phyloP scores from a whole-genome alignment of 176 grass and related monocot genomes.

The Hordeum vulgare region DNA sequence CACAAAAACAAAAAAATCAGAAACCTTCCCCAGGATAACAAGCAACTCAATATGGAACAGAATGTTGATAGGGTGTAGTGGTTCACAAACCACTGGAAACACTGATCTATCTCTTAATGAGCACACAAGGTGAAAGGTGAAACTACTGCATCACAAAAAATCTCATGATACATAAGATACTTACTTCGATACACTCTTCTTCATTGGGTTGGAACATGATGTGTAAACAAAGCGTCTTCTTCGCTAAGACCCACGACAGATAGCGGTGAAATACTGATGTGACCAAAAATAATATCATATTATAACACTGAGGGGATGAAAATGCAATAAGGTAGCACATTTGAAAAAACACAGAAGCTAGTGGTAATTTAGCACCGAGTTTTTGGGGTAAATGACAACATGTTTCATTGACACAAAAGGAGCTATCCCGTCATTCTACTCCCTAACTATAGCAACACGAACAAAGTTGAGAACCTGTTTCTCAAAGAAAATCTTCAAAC shows the following conservation, averaged over 20 bases:
- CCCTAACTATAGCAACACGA: neutral
- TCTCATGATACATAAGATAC: neutral
- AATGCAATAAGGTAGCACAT: neutral
- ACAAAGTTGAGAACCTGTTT: neutral
- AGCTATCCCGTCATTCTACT: neutral
- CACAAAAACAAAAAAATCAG: neutral
- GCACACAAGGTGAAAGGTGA: neutral
- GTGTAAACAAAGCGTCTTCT: slow-evolving; percentile 77
- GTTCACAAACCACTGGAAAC: neutral
- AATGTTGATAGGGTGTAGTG: neutral
- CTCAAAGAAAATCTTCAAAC: neutral
- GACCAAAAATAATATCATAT: slow-evolving; percentile 2
- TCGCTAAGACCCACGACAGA: slow-evolving; percentile 85
- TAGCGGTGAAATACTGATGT: slow-evolving; percentile 68
- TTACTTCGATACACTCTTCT: slow-evolving; percentile 95
- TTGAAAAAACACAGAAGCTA: neutral
- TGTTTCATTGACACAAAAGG: neutral
- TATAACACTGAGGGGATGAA: neutral
- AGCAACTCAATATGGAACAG: neutral
- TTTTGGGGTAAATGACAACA: neutral
- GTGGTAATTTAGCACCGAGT: neutral
- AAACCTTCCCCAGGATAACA: neutral
- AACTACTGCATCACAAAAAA: neutral
- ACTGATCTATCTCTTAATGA: neutral
- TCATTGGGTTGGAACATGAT: slow-evolving; percentile 91